phyloP scores from a whole-genome alignment of 192 early-diverging fungal genomes.

The Jimgerdemannia flammicorona region DNA sequence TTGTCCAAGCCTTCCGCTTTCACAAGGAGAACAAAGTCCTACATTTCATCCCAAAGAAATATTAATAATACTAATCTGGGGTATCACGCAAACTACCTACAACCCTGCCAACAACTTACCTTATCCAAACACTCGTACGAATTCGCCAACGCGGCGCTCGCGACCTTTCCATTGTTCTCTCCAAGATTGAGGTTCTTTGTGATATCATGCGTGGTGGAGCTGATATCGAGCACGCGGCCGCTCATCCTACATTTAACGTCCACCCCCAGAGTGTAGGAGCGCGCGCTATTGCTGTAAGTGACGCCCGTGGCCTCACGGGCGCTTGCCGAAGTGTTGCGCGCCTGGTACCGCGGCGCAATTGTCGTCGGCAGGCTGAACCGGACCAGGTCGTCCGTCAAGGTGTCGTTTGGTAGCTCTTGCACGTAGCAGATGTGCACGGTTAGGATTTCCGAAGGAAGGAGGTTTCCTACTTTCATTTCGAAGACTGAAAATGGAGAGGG shows the following conservation, averaged over 20 bases:
- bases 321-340: not conserved
- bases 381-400: no score
- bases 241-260: constrained; percentile 20
- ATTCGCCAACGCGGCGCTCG: not conserved
- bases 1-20: constrained; percentile 31
- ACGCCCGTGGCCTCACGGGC: not conserved
- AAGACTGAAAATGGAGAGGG: no score
- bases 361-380: no score
- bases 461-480: no score
- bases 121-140: not conserved
- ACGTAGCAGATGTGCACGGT: no score
- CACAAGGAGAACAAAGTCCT: constrained; percentile 39
- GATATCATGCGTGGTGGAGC: constrained; percentile 45
- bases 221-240: constrained; percentile 29
- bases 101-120: not conserved
- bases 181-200: constrained; percentile 18
- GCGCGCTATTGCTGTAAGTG: not conserved
- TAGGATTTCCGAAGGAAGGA: no score
- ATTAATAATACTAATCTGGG: not conserved
- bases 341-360: no score
- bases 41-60: constrained; percentile 14
- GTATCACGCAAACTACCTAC: no score
- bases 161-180: not conserved
- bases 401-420: no score
- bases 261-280: constrained; percentile 8